These are phyloP conservation scores for Eucalyptus virginea DNA, from an alignment of 345 rosid genomes.

Conservation along the genomic window DNA sequence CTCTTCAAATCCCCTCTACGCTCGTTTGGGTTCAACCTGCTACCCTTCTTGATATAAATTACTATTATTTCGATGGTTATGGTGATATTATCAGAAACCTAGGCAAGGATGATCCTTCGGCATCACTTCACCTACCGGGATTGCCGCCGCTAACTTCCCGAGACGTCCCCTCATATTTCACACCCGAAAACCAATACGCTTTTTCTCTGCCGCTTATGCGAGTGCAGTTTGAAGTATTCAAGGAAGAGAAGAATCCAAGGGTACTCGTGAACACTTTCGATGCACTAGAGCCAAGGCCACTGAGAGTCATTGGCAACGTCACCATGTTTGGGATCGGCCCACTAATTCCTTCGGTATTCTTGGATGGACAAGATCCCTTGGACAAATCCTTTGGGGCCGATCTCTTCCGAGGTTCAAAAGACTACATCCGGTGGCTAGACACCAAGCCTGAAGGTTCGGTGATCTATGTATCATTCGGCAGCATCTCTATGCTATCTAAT, in stretches of 20 bases:
- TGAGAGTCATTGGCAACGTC: constrained; percentile 8
- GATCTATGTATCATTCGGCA: constrained; percentile 46
- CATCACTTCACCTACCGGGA: not conserved
- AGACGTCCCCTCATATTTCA: constrained; percentile 46
- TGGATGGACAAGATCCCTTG: constrained; percentile 1
- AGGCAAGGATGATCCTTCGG: not conserved
- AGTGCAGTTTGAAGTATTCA: constrained; percentile 24
- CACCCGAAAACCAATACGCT: constrained; percentile 2
- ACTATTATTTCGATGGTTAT: constrained; percentile 37
- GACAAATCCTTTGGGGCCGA: constrained; percentile 16
- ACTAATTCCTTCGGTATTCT: constrained; percentile 19
- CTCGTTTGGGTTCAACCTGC: constrained; percentile 67
- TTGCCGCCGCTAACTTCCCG: not conserved
- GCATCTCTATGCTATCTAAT: constrained; percentile 6
- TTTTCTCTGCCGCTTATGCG: not conserved
- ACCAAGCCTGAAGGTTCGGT: constrained; percentile 20
- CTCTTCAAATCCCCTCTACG: constrained; percentile 14
- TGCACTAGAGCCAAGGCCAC: constrained; percentile 38
- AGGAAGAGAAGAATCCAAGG: constrained; percentile 20
- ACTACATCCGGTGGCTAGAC: constrained; percentile 27
- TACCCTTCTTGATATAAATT: constrained; percentile 35
- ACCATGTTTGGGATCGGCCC: constrained; percentile 36
- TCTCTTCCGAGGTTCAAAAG: constrained; percentile 12
- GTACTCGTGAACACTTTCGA: constrained; percentile 48
- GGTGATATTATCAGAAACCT: constrained; percentile 1